These are phyloP conservation scores for Mycena sp. DNA, from an alignment of 1,284 basidiomycete genomes.

Conservation along the genomic window DNA sequence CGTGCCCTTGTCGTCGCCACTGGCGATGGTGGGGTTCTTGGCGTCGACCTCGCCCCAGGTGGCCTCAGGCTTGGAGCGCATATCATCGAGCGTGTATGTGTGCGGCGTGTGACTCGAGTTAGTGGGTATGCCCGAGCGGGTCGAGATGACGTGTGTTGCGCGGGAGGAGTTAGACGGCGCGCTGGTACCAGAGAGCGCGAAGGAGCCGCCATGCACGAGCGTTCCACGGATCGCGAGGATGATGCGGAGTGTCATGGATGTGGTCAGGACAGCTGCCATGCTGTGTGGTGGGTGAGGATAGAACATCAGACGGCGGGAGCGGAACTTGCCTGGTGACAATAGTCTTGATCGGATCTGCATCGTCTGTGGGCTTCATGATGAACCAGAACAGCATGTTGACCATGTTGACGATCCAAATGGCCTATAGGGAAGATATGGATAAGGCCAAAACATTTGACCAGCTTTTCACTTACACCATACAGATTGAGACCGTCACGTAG, in stretches of 20 bases:
- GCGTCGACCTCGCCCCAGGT: slow-evolving; percentile 50
- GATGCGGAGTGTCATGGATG: slow-evolving; percentile 86
- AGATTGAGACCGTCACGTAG: slow-evolving; percentile 86
- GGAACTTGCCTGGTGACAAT: slow-evolving; percentile 66
- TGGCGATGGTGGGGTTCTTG: slow-evolving; percentile 57
- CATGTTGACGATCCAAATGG: slow-evolving; percentile 81
- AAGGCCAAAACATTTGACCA: slow-evolving; percentile 6
- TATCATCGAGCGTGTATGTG: slow-evolving; percentile 74
- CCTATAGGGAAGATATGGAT: slow-evolving; percentile 43
- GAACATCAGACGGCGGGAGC: slow-evolving; percentile 1
- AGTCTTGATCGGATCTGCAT: slow-evolving; percentile 75
- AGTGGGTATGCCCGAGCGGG: slow-evolving; percentile 52
- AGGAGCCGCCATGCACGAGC: slow-evolving; percentile 73
- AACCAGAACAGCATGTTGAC: slow-evolving; percentile 86
- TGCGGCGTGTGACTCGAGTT: slow-evolving; percentile 49
- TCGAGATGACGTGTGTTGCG: slow-evolving; percentile 60
- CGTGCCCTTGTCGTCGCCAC: slow-evolving; percentile 38
- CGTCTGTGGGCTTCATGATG: slow-evolving; percentile 70
- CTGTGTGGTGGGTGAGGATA: slow-evolving; percentile 37
- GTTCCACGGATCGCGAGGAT: slow-evolving; percentile 79
- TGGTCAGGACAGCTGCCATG: slow-evolving; percentile 85
- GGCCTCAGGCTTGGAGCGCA: slow-evolving; percentile 61
- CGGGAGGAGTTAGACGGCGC: slow-evolving; percentile 52
- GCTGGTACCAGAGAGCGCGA: slow-evolving; percentile 63
- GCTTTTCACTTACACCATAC: slow-evolving; percentile 63